Evolutionary conservation across 768 basidiomycete species (phyloP).

Genomic region (Sporobolomyces pararoseus): DNA sequence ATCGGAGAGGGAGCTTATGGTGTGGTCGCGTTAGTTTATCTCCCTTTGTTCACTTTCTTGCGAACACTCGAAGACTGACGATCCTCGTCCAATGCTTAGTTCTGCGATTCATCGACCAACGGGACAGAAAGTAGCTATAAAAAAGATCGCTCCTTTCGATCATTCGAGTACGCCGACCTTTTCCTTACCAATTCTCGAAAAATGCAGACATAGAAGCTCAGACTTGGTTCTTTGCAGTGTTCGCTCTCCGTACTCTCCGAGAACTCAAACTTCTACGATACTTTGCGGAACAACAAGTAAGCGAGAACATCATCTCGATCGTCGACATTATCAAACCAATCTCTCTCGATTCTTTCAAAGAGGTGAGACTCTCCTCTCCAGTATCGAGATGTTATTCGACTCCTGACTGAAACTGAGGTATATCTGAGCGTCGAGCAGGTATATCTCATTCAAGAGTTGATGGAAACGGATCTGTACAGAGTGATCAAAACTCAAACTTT

Average conservation of each 20-base stretch:
- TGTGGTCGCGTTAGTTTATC: constrained; percentile 58
- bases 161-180: constrained; percentile 55
- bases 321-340: constrained; percentile 85
- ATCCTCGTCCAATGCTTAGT: constrained; percentile 36
- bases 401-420: neutral
- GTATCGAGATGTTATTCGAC: neutral
- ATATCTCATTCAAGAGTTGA: constrained; percentile 52
- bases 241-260: constrained; percentile 73
- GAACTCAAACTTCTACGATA: constrained; percentile 91
- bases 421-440: constrained; percentile 50
- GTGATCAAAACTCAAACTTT: constrained; percentile 93
- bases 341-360: constrained; percentile 72
- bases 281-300: constrained; percentile 49
- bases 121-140: constrained; percentile 85
- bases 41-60: constrained; percentile 15
- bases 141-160: constrained; percentile 91
- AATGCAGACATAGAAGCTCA: neutral
- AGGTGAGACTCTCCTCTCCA: constrained; percentile 58
- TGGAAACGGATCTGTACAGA: constrained; percentile 92
- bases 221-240: constrained; percentile 55
- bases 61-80: too few species aligned
- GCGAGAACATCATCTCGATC: constrained; percentile 74
- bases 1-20: constrained; percentile 90
- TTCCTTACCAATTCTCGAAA: neutral
- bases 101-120: constrained; percentile 75